Conservation (phyloP, 2,329 filamentous ascomycete species). For the Monosporascus ibericus region DNA sequence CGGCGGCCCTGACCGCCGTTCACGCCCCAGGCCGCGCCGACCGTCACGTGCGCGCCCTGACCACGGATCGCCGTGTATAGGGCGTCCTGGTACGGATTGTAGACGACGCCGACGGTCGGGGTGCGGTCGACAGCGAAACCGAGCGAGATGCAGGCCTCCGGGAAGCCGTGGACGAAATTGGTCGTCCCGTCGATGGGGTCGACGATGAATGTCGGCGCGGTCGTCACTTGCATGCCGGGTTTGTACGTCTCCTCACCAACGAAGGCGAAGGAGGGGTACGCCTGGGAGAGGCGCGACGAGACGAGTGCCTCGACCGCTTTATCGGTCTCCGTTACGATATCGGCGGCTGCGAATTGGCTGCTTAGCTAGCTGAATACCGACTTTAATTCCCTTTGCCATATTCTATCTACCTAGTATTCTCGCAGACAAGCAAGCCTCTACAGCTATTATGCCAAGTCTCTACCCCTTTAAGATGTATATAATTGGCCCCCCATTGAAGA, state of each 20-base stretch:
- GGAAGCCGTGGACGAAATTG: conserved; percentile 75
- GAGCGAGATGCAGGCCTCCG: conserved; percentile 69
- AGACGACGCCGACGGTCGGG: conserved; percentile 68
- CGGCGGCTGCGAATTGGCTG: conserved; percentile 43
- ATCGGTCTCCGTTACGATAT: conserved; percentile 64
- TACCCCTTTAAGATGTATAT: too few relatives aligned
- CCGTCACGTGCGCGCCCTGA: conserved; percentile 55
- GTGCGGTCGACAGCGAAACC: conserved; percentile 58
- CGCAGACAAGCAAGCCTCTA: too few relatives aligned
- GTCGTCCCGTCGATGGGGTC: conserved; percentile 80
- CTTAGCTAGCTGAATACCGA: not conserved
- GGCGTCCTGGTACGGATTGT: conserved; percentile 68
- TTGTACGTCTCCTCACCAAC: conserved; percentile 75
- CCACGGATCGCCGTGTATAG: conserved; percentile 66
- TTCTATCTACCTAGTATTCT: too few relatives aligned
- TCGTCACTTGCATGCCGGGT: conserved; percentile 55
- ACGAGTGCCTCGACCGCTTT: conserved; percentile 60
- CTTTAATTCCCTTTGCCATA: too few relatives aligned
- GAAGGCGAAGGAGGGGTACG: conserved; percentile 55
- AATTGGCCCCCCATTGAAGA: not conserved
- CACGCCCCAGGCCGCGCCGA: conserved; percentile 34
- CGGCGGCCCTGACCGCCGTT: conserved; percentile 30
- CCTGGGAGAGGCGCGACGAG: conserved; percentile 40
- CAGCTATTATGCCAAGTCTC: too few relatives aligned
- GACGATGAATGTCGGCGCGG: conserved; percentile 69